phyloP scores from a whole-genome alignment of 1,284 basidiomycete species.

The Moesziomyces sp. region DNA sequence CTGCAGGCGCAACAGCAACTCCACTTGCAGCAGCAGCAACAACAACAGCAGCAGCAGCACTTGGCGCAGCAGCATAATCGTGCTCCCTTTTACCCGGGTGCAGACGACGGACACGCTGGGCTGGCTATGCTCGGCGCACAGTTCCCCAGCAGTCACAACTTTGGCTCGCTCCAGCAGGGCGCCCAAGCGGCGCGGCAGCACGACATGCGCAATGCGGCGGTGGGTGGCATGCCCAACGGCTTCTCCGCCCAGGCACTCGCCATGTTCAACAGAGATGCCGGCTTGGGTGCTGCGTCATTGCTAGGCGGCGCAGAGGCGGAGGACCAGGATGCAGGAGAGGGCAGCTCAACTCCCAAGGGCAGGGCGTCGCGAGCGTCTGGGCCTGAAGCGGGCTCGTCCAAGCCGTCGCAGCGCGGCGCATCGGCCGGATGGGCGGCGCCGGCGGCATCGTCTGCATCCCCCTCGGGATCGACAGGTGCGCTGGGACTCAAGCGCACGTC shows the following conservation, averaged over 20 bases:
- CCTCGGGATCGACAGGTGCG: conserved; percentile 4
- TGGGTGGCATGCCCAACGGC: conserved; percentile 2
- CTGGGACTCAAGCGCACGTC: conserved; percentile 21
- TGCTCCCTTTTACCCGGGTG: conserved; percentile 28
- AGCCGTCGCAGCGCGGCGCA: background rate
- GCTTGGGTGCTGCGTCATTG: conserved; percentile 22
- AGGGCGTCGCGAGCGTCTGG: background rate
- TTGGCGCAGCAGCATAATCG: conserved; percentile 14
- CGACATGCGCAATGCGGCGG: background rate
- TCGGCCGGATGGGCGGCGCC: conserved; percentile 2
- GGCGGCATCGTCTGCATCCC: conserved; percentile 7
- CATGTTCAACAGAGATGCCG: conserved; percentile 38
- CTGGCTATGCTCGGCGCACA: conserved; percentile 43
- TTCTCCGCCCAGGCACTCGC: conserved; percentile 35
- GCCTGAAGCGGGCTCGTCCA: background rate
- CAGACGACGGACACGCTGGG: conserved; percentile 11
- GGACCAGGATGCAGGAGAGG: conserved; percentile 4
- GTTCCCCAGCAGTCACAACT: conserved; percentile 56
- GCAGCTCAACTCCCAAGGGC: conserved; percentile 22
- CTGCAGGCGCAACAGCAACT: conserved; percentile 9
- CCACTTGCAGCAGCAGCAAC: background rate
- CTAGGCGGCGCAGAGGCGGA: conserved; percentile 1
- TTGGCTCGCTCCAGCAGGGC: conserved; percentile 28
- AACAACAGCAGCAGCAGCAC: conserved; percentile 12
- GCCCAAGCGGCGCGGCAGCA: conserved; percentile 12